Percentiles rank a stretch among this genome's conserved stretches.
Conservation (phyloP, 2,329 filamentous ascomycete species). For the Aspergillus novofumigatus region DNA sequence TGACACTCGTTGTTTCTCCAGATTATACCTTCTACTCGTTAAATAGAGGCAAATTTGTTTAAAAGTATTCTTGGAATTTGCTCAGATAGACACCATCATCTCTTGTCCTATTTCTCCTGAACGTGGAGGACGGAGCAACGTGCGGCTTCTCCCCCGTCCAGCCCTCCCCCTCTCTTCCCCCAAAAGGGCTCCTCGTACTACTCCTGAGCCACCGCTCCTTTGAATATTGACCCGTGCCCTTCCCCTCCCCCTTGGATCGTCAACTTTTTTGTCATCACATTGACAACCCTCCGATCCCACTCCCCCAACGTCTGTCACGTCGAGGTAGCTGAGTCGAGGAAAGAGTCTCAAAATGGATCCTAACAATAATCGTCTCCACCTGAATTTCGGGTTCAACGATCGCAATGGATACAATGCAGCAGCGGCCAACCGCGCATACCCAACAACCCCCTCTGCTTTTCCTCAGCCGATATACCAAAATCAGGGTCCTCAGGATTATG, state of each 20-base stretch:
- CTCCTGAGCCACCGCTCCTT: conserved; percentile 30
- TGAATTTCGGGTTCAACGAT: conserved; percentile 54
- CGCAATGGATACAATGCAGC: conserved; percentile 54
- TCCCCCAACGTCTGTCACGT: conserved; percentile 7
- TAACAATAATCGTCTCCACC: conserved; percentile 48
- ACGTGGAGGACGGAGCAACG: background rate
- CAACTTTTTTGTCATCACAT: conserved; percentile 5
- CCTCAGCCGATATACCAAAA: conserved; percentile 78
- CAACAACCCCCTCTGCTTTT: conserved; percentile 91
- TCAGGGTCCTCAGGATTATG: conserved; percentile 58
- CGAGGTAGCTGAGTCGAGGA: conserved; percentile 40
- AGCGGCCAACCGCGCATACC: conserved; percentile 64
- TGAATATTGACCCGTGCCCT: conserved; percentile 11
- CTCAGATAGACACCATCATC: background rate
- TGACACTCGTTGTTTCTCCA: background rate
- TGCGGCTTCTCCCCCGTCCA: conserved; percentile 6
- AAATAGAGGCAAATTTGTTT: background rate
- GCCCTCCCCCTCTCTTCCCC: conserved; percentile 4
- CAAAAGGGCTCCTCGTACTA: conserved; percentile 1
- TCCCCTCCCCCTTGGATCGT: conserved; percentile 12
- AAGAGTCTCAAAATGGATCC: conserved; percentile 49
- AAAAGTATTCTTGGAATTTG: background rate
- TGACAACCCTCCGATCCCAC: conserved; percentile 4
- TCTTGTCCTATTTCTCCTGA: background rate
- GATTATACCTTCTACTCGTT: background rate